These are phyloP conservation scores for Ustilago cynodontis DNA, from an alignment of 1,284 basidiomycete species.

Conservation along the genomic window DNA sequence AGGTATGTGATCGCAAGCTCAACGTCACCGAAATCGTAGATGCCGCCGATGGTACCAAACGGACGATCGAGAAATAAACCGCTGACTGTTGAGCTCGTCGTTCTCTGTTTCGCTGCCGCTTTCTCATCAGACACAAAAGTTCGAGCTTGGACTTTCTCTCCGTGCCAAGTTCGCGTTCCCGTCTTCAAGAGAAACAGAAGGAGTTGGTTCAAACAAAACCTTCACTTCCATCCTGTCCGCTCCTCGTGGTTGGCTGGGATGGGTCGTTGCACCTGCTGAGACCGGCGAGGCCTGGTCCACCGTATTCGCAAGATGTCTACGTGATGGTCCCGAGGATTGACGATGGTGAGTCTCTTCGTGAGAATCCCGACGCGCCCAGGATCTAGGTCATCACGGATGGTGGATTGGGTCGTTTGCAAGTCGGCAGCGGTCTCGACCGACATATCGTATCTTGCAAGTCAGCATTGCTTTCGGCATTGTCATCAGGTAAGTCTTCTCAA, in stretches of 20 bases:
- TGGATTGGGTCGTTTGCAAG: slow-evolving; percentile 51
- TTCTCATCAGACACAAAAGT: slow-evolving; percentile 57
- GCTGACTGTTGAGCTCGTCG: background rate
- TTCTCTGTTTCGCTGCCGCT: background rate
- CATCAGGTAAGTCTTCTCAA: slow-evolving; percentile 16
- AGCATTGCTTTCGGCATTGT: too few species aligned
- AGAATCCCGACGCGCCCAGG: slow-evolving; percentile 58
- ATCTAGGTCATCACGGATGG: slow-evolving; percentile 47
- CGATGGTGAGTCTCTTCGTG: slow-evolving; percentile 53
- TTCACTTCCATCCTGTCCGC: slow-evolving; percentile 38
- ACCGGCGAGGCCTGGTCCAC: slow-evolving; percentile 46
- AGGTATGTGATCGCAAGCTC: slow-evolving; percentile 36
- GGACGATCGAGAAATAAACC: background rate
- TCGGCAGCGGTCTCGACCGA: slow-evolving; percentile 57
- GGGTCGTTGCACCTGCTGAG: slow-evolving; percentile 49
- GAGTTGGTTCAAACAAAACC: slow-evolving; percentile 26
- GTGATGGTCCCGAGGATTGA: slow-evolving; percentile 40
- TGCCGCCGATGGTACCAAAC: background rate
- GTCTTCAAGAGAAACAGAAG: slow-evolving; percentile 57
- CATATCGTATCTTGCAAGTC: slow-evolving; percentile 12
- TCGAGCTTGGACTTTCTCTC: slow-evolving; percentile 57
- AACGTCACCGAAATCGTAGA: background rate
- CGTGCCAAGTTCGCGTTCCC: slow-evolving; percentile 63
- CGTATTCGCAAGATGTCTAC: slow-evolving; percentile 37
- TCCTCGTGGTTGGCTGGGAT: slow-evolving; percentile 36